These are phyloP conservation scores for Colletotrichum godetiae DNA, from an alignment of 2,329 filamentous ascomycete species.

Conservation along the genomic window DNA sequence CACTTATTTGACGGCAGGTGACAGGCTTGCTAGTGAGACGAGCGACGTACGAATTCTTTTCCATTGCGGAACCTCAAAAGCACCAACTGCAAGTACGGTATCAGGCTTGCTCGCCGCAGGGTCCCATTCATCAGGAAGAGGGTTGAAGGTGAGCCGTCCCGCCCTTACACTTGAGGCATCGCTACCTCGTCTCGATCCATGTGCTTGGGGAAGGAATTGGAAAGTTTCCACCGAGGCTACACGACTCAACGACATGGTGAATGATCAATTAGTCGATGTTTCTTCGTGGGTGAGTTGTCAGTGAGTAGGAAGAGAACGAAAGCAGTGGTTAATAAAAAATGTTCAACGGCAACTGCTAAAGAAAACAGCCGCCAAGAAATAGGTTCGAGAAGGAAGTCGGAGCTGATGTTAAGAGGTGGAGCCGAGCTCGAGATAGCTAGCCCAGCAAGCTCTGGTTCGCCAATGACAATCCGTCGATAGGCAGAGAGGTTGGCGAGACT, in stretches of 20 bases:
- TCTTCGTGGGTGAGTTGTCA: not conserved
- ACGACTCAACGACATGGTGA: conserved; percentile 63
- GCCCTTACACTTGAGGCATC: conserved; percentile 59
- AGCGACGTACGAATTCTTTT: conserved; percentile 60
- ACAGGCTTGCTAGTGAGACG: not conserved
- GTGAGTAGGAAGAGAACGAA: not conserved
- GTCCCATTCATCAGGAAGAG: conserved; percentile 64
- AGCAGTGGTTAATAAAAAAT: not conserved
- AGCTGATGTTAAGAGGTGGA: not conserved
- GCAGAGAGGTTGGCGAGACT: not conserved
- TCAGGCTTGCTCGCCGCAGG: conserved; percentile 52
- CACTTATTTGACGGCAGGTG: not conserved
- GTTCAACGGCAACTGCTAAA: not conserved
- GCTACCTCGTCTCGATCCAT: conserved; percentile 53
- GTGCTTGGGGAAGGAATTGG: conserved; percentile 51
- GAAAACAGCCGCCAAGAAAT: not conserved
- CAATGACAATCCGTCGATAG: conserved; percentile 2
- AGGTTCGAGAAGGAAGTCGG: not conserved
- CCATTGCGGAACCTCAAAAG: conserved; percentile 66
- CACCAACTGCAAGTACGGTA: conserved; percentile 59
- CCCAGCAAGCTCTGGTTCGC: not conserved
- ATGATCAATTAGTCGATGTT: not conserved
- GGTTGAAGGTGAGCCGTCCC: conserved; percentile 65
- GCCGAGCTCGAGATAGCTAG: not conserved
- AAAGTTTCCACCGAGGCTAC: conserved; percentile 66